phyloP scores from a whole-genome alignment of 257 asterid species.

The Prunella vulgaris region DNA sequence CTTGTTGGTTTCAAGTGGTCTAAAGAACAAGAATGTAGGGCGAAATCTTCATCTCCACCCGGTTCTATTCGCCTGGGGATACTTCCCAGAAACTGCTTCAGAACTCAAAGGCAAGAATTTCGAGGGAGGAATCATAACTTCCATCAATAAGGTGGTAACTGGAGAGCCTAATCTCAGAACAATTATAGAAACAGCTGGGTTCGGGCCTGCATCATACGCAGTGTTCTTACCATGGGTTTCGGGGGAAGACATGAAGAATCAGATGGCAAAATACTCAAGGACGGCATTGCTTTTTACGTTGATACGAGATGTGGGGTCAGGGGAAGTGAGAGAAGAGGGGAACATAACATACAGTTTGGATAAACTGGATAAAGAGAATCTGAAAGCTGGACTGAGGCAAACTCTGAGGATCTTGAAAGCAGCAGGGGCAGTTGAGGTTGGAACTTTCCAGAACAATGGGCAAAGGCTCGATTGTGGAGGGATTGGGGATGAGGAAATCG shows the following conservation, averaged over 20 bases:
- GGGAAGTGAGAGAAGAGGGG: conserved; percentile 46
- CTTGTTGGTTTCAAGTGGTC: conserved; percentile 42
- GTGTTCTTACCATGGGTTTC: conserved; percentile 45
- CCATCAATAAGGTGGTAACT: conserved; percentile 37
- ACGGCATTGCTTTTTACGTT: conserved; percentile 41
- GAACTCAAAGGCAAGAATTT: conserved; percentile 37
- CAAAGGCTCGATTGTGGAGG: conserved; percentile 39
- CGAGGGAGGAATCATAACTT: conserved; percentile 58
- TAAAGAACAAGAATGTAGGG: conserved; percentile 46
- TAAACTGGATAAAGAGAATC: conserved; percentile 32
- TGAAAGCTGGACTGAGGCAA: conserved; percentile 36
- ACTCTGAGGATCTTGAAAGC: conserved; percentile 48
- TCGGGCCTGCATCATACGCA: conserved; percentile 46
- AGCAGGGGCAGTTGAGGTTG: conserved; percentile 67
- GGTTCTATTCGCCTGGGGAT: conserved; percentile 52
- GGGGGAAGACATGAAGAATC: conserved; percentile 46
- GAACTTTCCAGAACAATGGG: conserved; percentile 51
- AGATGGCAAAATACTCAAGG: conserved; percentile 45
- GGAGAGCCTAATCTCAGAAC: conserved; percentile 32
- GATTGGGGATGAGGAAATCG: conserved; percentile 31
- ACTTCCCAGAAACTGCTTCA: conserved; percentile 43
- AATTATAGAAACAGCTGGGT: conserved; percentile 39
- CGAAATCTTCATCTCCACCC: conserved; percentile 66
- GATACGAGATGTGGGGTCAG: conserved; percentile 41
- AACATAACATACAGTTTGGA: conserved; percentile 25